Evolutionary conservation across 2,329 filamentous ascomycete genomes (phyloP).

Genomic region (Aspergillus neoniger): DNA sequence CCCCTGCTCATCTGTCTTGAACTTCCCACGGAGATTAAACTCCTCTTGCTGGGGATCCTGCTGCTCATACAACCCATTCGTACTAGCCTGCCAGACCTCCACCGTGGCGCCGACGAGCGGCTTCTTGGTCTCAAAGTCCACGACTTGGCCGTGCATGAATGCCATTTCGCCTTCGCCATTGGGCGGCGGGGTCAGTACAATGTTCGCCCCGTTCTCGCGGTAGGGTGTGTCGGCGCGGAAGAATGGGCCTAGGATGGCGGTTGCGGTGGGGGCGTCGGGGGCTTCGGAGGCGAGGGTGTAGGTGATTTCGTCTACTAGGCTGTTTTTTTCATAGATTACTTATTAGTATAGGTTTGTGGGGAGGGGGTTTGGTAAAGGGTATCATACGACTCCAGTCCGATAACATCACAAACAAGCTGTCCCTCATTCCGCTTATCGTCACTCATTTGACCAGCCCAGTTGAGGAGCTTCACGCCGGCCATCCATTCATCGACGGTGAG

Average conservation of each 20-base stretch:
- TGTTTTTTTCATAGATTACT: conserved; percentile 24
- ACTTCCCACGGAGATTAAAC: conserved; percentile 72
- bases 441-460: conserved; percentile 65
- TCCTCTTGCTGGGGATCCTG: conserved; percentile 71
- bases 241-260: conserved; percentile 82
- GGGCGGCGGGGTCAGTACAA: conserved; percentile 56
- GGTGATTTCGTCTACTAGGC: conserved; percentile 78
- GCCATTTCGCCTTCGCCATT: conserved; percentile 56
- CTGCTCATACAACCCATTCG: conserved; percentile 72
- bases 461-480: conserved; percentile 58
- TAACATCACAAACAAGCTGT: conserved; percentile 60
- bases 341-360: neutral
- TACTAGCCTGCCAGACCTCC: conserved; percentile 78
- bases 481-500: conserved; percentile 63
- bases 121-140: conserved; percentile 61
- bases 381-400: conserved; percentile 58
- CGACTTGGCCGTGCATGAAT: conserved; percentile 65
- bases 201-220: conserved; percentile 68
- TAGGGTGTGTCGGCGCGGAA: conserved; percentile 73
- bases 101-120: conserved; percentile 67
- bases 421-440: conserved; percentile 64
- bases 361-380: too few relatives aligned
- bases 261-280: conserved; percentile 63
- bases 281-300: conserved; percentile 62
- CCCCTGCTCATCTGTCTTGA: conserved; percentile 66